A percentile compares a stretch with the other conserved stretches of the same genome.
Evolutionary conservation across 2,329 filamentous ascomycete species (phyloP).

Genomic region (Fusarium newnesense): DNA sequence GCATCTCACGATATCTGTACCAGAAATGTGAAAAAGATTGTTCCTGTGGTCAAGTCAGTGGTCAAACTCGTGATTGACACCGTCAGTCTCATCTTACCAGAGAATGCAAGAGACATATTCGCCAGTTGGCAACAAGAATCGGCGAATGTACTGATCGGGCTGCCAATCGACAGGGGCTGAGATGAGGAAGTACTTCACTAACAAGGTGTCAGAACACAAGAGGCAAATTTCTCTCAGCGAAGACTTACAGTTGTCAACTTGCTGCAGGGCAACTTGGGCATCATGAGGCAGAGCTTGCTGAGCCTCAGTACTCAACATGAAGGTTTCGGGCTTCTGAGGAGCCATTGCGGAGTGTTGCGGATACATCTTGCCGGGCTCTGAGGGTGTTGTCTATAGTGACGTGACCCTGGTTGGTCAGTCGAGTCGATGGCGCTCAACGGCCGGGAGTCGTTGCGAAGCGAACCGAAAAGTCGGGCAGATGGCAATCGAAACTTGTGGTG

Average conservation of each 20-base stretch:
- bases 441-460: constrained; percentile 18
- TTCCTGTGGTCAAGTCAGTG: constrained; percentile 59
- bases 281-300: constrained; percentile 96
- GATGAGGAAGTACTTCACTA: constrained; percentile 99
- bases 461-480: constrained; percentile 30
- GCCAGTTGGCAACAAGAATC: constrained; percentile 94
- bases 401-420: constrained; percentile 42
- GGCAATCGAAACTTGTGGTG: constrained; percentile 9
- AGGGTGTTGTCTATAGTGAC: constrained; percentile 41
- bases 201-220: constrained; percentile 22
- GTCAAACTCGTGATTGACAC: background rate
- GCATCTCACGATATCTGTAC: constrained; percentile 98
- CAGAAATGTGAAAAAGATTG: constrained; percentile 99
- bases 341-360: constrained; percentile 88
- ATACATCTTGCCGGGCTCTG: constrained; percentile 69
- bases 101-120: constrained; percentile 99
- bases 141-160: constrained; percentile 93
- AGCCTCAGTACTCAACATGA: constrained; percentile 96
- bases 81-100: constrained; percentile 62
- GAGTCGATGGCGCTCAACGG: constrained; percentile 31
- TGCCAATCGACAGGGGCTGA: constrained; percentile 99
- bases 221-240: background rate
- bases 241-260: constrained; percentile 92
- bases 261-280: constrained; percentile 95
- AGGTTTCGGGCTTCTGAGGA: constrained; percentile 97